phyloP scores from a whole-genome alignment of 2,329 filamentous ascomycete genomes.

The Fusarium decemcellulare region DNA sequence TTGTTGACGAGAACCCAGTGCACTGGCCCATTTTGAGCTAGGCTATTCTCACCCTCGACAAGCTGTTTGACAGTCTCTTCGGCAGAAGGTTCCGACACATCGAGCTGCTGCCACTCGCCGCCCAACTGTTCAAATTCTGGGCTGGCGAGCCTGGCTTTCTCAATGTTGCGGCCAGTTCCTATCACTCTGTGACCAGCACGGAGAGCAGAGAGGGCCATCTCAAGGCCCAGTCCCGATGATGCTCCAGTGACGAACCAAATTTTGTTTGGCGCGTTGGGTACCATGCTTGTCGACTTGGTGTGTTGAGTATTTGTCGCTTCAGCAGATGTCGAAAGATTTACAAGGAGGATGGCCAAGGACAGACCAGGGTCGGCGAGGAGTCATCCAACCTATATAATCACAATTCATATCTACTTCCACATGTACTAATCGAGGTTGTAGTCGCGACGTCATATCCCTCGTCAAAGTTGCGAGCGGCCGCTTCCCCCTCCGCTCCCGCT shows the following conservation, averaged over 20 bases:
- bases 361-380: too few species aligned
- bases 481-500: background rate
- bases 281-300: background rate
- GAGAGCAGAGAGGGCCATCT: conserved; percentile 21
- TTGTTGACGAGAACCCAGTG: conserved; percentile 10
- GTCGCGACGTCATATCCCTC: too few species aligned
- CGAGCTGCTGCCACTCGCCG: conserved; percentile 9
- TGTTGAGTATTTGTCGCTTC: background rate
- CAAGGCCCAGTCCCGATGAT: conserved; percentile 15
- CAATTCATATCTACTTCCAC: too few species aligned
- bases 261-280: background rate
- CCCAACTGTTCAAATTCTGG: conserved; percentile 1
- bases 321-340: background rate
- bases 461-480: background rate
- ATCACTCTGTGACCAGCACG: conserved; percentile 18
- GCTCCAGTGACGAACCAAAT: conserved; percentile 17
- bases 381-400: too few species aligned
- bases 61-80: background rate
- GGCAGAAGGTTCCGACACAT: background rate
- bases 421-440: too few species aligned
- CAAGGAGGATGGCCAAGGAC: too few species aligned
- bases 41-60: background rate
- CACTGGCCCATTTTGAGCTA: background rate
- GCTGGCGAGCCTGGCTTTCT: background rate
- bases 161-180: conserved; percentile 13